Base-by-base conservation (phyloP, 768 basidiomycete species). In the Auricularia sp. region DNA sequence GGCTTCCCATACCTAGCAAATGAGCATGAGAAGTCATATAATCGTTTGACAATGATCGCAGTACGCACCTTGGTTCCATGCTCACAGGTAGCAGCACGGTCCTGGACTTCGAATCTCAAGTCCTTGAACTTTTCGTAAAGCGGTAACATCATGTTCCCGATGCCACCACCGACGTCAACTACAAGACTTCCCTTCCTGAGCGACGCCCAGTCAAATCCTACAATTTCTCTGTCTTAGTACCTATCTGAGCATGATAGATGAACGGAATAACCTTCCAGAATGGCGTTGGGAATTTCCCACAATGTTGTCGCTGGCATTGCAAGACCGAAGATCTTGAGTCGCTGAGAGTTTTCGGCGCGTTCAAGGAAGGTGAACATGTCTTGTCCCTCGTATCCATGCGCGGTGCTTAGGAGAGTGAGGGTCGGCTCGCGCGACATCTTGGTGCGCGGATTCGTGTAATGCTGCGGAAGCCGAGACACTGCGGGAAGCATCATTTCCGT, bases 401-500 rank as follows among this genome's bases (percentile, higher is more conserved):
- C 54, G 54, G 14, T 29, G 36, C 61, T 18, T 54, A 35, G 3
- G 54, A 18, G 21, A 4, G 35, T 51, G 11, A 51, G 18, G 10
- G 14, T 51, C 18, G 62, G 65, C 29, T 63, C 61, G 24, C 21
- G 29, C 14, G 24, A 51, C 62, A 58, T 63, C 13, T 39, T 64
- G 36, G 61, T 67, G 14, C 16, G 58, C 33, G 35, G 61, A 47
- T n/a, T 67, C 56, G n/a, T 70, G 68, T 6, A 11, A n/a, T 85
- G 81, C 70, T 92, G 89, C 0, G 89, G 86, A 64, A 92, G 79
- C 69, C 87, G 90, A 4, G 86, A 85, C 11, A 88, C 84, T 0
- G 88, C 81, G 74, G 91, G 91, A 77, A 85, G 83, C 47, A 90
- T 81, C 70, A 92, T 89, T 69, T 92, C 90, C 5, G 87, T 81